Evolutionary conservation across 2,329 filamentous ascomycete genomes (phyloP), one percentile per base, ranked within the genome.

Genomic region (Cadophora gregata): DNA sequence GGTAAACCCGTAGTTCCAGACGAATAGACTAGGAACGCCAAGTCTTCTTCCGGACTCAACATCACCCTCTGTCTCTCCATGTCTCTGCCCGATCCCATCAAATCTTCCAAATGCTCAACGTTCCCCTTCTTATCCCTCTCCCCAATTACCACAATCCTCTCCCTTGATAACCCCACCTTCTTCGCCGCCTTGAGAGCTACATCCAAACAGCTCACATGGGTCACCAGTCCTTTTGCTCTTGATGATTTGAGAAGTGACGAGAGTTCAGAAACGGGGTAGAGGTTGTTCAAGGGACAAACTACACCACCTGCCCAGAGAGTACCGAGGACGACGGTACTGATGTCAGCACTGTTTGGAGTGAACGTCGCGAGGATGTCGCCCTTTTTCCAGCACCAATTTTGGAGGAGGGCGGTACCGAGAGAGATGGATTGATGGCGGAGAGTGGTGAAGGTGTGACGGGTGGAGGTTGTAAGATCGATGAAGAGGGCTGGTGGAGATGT

Each of bases 281-380:
- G 86, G 24, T 93, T 93, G 76, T 97, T 97, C 3, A 92, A 93
- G 0, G 93, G 93, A n/a, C 89, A 92, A 16, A 92, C 82, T 63
- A 92, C 81, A 45, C 91, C 93, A 59, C 93, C 93, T 0, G 92
- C 90, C 90, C 92, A 97, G 69, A 90, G 86, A 12, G 87, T 84
- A 31, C 93, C 94, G 81, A 91, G 91, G 76, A 87, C 93, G 50
- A 93, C 79, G 4, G 89, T 82, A 0, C 92, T 89, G 0, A 89
- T 93, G 78, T 97, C 93, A 75, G 97, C 89, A 77, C 85, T 88
- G 77, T 97, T 97, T 36, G 93, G 91, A 3, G 92, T 88, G 82
- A 90, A 97, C 64, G 97, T 82, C 14, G 86, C 90, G 27, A 97
- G 83, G 1, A 95, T 91, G 75, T 97, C 92, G 73, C 91, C 90